Evolutionary conservation across 2,329 filamentous ascomycete genomes (phyloP), one percentile per base, ranked within the genome.

Genomic region (Chrysosporium queenslandicum): DNA sequence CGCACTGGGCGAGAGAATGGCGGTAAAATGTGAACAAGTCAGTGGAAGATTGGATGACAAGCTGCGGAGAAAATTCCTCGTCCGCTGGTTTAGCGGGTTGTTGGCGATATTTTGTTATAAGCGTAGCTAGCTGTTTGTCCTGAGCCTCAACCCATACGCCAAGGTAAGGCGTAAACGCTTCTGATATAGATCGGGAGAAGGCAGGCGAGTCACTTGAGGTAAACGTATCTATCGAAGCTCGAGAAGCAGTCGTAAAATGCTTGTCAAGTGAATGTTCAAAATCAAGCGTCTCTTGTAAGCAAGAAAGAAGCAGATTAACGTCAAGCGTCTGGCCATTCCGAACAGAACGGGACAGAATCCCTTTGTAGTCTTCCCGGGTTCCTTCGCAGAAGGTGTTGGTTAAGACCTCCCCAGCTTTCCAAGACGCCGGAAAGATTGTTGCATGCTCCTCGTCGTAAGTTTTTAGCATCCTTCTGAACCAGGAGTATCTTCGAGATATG

Each of bases 21-120:
- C 94, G 88, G 71, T 98, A 98, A 65, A 96, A 95, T 63, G 95
- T 88, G 70, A 98, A 98, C 0, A 98, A 79, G 65, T 98, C 92
- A 42, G 94, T 96, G 2, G 92, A 94, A 0, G 92, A 97, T 1
- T 85, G 77, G 53, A 96, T 91, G 53, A 98, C 91, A 41, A 87
- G 82, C 65, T 94, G 87, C 0, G 86, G 77, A 39, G 87, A 87
- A 67, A 97, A 97, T 52, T 98, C 92, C 60, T 98, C 92, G 59
- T 96, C 92, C 0, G 79, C 73, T 2, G 87, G 82, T 37, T 89
- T 77, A 2, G 94, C 76, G 0, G 88, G 85, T 60, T 95, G 88
- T 55, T 78, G 80, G 58, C 86, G 87, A 69, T 97, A 97, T 65
- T 82, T 88, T 0, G 89, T 89, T 58, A 98, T 87, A 70, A 97